These are phyloP conservation scores for Eutypella sp. DNA, from an alignment of 2,329 filamentous ascomycete genomes.

Conservation along the genomic window DNA sequence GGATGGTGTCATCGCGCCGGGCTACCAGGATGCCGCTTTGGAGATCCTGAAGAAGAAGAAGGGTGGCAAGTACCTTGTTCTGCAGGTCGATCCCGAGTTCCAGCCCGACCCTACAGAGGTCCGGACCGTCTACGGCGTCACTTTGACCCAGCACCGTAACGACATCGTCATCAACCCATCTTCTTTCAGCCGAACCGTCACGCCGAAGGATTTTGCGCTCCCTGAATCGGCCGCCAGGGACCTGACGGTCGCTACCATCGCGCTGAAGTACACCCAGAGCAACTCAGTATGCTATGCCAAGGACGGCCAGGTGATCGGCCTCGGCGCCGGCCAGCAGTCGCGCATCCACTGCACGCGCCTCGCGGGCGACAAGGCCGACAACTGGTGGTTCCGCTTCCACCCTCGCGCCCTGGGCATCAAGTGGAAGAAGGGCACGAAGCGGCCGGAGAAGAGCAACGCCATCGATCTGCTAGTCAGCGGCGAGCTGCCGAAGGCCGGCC, in stretches of 20 bases:
- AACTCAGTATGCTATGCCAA: constrained; percentile 98
- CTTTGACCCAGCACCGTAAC: constrained; percentile 86
- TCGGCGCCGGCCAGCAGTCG: constrained; percentile 94
- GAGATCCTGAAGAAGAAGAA: constrained; percentile 97
- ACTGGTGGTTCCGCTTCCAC: constrained; percentile 99
- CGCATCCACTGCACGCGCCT: constrained; percentile 98
- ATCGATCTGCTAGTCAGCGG: constrained; percentile 94
- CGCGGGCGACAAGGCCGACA: constrained; percentile 96
- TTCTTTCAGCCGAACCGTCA: constrained; percentile 81
- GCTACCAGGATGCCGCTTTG: constrained; percentile 78
- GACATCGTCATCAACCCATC: constrained; percentile 79
- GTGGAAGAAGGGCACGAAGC: constrained; percentile 97
- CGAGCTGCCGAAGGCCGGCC: constrained; percentile 74
- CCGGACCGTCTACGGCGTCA: constrained; percentile 86
- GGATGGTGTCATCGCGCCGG: constrained; percentile 90
- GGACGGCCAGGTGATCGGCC: constrained; percentile 87
- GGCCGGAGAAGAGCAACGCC: constrained; percentile 95
- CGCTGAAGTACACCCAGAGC: constrained; percentile 97
- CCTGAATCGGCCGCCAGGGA: constrained; percentile 81
- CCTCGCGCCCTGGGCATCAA: constrained; percentile 79
- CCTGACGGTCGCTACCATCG: constrained; percentile 90
- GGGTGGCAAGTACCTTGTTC: constrained; percentile 90
- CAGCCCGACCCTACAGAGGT: constrained; percentile 75
- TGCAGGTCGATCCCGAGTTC: constrained; percentile 90
- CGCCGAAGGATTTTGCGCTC: constrained; percentile 74